A percentile compares a stretch with the other conserved stretches of the same genome.
Conservation (phyloP, 495 filamentous ascomycete species). For the Aspergillus baeticus region DNA sequence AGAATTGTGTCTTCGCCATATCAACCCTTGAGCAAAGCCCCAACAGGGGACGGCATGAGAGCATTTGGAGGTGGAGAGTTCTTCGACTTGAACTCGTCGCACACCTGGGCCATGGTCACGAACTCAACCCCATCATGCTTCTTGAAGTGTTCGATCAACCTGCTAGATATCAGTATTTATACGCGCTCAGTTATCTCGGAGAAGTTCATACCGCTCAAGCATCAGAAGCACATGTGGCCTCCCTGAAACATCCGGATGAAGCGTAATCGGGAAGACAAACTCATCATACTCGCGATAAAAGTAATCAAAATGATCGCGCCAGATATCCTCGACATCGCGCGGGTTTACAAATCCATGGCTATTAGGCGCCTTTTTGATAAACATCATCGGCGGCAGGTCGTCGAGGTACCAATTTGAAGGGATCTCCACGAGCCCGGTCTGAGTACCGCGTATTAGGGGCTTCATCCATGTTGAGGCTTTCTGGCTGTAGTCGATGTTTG, state of each 20-base stretch:
- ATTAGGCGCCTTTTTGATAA: not conserved
- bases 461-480: conserved; percentile 58
- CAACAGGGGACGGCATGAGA: too few relatives aligned
- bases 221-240: conserved; percentile 63
- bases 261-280: conserved; percentile 58
- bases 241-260: conserved; percentile 62
- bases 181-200: too few relatives aligned
- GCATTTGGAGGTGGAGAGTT: too few relatives aligned
- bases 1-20: too few relatives aligned
- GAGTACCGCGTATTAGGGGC: conserved; percentile 36
- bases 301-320: conserved; percentile 60
- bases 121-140: conserved; percentile 48
- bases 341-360: conserved; percentile 57
- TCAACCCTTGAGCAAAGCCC: too few relatives aligned
- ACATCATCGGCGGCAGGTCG: conserved; percentile 50
- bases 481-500: conserved; percentile 50
- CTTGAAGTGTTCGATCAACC: conserved; percentile 53
- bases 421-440: conserved; percentile 47
- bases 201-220: conserved; percentile 37
- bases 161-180: too few relatives aligned
- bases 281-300: conserved; percentile 60
- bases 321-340: conserved; percentile 53
- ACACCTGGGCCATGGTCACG: conserved; percentile 28
- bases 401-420: conserved; percentile 58
- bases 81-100: conserved; percentile 20